These are phyloP conservation scores for Areca catechu DNA, from an alignment of 176 grass and related monocot species.

Conservation along the genomic window DNA sequence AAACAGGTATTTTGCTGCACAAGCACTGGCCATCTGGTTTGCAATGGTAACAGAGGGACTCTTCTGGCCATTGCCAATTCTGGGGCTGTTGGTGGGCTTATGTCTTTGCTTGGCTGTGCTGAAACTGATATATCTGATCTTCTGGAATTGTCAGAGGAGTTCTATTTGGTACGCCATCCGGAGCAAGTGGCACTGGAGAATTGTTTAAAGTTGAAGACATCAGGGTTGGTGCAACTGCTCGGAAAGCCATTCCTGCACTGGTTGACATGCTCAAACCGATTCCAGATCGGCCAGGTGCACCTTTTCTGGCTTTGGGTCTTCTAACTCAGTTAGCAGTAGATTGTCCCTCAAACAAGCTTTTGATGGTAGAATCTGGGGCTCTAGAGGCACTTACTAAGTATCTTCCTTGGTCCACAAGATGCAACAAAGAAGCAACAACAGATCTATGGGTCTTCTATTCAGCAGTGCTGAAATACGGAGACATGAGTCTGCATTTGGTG, in stretches of 20 bases:
- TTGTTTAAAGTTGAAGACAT: conserved; percentile 99
- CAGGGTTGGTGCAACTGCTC: conserved; percentile 69
- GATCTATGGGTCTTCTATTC: conserved; percentile 91
- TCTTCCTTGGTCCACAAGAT: conserved; percentile 86
- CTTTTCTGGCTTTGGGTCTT: conserved; percentile 83
- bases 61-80: conserved; percentile 96
- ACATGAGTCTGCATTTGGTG: conserved; percentile 73
- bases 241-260: conserved; percentile 92
- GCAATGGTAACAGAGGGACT: conserved; percentile 88
- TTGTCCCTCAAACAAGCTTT: conserved; percentile 70
- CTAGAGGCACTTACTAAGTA: conserved; percentile 97
- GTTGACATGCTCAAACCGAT: conserved; percentile 99
- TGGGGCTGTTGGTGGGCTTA: conserved; percentile 69
- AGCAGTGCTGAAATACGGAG: conserved; percentile 72
- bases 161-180: conserved; percentile 71
- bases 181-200: conserved; percentile 87
- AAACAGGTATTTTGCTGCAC: conserved; percentile 93
- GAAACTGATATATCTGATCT: conserved; percentile 88
- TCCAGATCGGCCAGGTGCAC: conserved; percentile 95
- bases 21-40: conserved; percentile 85
- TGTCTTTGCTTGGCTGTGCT: conserved; percentile 97
- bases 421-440: conserved; percentile 93
- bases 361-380: conserved; percentile 98
- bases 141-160: conserved; percentile 92
- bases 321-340: conserved; percentile 84